These are phyloP conservation scores for Globisporangium barbulae DNA, from an alignment of 352 stramenopile genomes.

Conservation along the genomic window DNA sequence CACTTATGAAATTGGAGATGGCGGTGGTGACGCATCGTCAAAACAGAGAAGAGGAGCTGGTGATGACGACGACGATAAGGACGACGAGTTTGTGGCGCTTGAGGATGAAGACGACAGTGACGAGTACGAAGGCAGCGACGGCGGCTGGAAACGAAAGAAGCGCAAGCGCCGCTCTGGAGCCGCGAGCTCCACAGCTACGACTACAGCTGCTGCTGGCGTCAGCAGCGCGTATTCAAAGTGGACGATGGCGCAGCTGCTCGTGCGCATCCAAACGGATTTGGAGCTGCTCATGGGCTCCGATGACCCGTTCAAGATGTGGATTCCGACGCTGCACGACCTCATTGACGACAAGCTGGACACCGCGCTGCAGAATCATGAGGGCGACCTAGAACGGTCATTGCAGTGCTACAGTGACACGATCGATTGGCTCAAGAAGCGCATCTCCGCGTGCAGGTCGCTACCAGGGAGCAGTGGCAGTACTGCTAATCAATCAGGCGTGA, in stretches of 20 bases:
- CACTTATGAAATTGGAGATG: neutral
- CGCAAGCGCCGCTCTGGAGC: neutral
- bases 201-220: neutral
- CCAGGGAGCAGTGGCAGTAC: neutral
- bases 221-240: conserved; percentile 33
- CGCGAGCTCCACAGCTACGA: neutral
- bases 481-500: neutral
- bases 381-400: conserved; percentile 25
- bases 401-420: conserved; percentile 36
- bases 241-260: conserved; percentile 45
- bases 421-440: conserved; percentile 40
- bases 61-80: neutral
- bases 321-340: conserved; percentile 31
- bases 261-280: conserved; percentile 29
- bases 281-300: conserved; percentile 19
- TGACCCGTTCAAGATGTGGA: conserved; percentile 24
- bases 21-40: neutral
- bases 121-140: neutral
- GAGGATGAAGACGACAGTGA: conserved; percentile 12
- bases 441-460: conserved; percentile 26
- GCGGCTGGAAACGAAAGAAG: conserved; percentile 1
- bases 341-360: conserved; percentile 24
- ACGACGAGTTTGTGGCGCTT: conserved; percentile 16
- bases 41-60: neutral
- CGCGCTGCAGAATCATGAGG: conserved; percentile 11